Base-by-base conservation (phyloP, 768 basidiomycete genomes). In the Lactarius sanguifluus region DNA sequence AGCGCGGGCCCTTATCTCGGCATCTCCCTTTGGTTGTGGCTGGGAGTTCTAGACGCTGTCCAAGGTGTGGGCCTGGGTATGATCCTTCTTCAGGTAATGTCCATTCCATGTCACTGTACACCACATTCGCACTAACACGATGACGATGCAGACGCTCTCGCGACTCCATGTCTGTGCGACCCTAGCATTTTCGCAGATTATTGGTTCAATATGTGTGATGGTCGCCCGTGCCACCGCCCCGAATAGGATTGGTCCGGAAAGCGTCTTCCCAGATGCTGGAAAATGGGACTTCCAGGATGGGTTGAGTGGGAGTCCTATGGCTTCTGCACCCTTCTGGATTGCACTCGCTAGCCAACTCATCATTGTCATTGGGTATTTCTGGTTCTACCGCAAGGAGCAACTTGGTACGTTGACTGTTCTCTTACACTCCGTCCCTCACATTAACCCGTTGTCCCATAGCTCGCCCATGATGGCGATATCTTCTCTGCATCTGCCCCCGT, bases 341-440 rank as follows among this genome's bases (percentile, higher is more conserved):
- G 92, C 92, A 56, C 79, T 92, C 63, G 71, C 86, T 8, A 91
- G 86, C 75, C 92, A 94, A 75, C 73, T 96, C 62, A 76, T 94
- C 70, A 94, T 96, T 73, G 92, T 96, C 65, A 77, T 88, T 67
- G 94, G 94, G 25, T 96, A 96, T 80, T 94, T 95, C 81, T 92
- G 92, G 92, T 96, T 96, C 85, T 96, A 96, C 78, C 87, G 94
- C 76, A 94, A 93, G 79, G 94, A 96, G 78, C 94, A 96, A 76
- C 85, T 96, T 67, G 77, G 90, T 91, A 75, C 61, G 90, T 81
- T 3, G 34, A 3, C 34, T 8, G 5, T 30, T 18, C 13, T 57
- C 15, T 47, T 4, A 1, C 34, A 38, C 13, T n/a, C 40, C 18
- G 45, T 62, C 12, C 13, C 20, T 25, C 38, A n/a, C 30, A 13